Conservation (phyloP, 495 filamentous ascomycete genomes). For the Pyrenula massariospora region DNA sequence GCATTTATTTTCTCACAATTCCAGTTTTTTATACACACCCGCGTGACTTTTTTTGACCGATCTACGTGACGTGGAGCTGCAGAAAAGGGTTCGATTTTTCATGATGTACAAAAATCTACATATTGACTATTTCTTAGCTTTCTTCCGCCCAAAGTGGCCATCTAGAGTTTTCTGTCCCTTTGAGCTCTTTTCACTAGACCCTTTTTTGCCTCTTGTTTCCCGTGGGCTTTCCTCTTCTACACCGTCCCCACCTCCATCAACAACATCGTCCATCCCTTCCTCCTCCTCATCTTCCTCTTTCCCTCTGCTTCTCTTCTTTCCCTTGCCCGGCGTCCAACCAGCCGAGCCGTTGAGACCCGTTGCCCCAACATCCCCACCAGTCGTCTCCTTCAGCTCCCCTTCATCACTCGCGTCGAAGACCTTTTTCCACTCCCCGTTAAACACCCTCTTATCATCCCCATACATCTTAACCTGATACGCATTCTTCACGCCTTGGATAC, state of each 20-base stretch:
- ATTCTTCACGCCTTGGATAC: constrained; percentile 50
- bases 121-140: constrained; percentile 15
- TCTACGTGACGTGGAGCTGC: too few species aligned
- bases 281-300: constrained; percentile 16
- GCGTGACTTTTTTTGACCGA: too few species aligned
- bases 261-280: constrained; percentile 8
- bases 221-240: neutral
- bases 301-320: neutral
- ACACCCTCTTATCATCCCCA: constrained; percentile 44
- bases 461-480: constrained; percentile 51
- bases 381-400: constrained; percentile 8
- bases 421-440: constrained; percentile 49
- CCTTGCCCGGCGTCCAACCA: neutral
- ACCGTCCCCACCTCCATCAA: neutral
- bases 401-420: constrained; percentile 27
- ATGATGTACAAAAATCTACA: too few species aligned
- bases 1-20: too few species aligned
- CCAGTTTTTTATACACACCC: too few species aligned
- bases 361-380: constrained; percentile 15
- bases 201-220: neutral
- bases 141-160: constrained; percentile 23
- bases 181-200: constrained; percentile 2
- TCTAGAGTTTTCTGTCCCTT: constrained; percentile 30
- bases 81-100: too few species aligned
- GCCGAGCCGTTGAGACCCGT: constrained; percentile 13